Evolutionary conservation across 148 eudicot species (phyloP).

Genomic region (Chenopodium quinoa): DNA sequence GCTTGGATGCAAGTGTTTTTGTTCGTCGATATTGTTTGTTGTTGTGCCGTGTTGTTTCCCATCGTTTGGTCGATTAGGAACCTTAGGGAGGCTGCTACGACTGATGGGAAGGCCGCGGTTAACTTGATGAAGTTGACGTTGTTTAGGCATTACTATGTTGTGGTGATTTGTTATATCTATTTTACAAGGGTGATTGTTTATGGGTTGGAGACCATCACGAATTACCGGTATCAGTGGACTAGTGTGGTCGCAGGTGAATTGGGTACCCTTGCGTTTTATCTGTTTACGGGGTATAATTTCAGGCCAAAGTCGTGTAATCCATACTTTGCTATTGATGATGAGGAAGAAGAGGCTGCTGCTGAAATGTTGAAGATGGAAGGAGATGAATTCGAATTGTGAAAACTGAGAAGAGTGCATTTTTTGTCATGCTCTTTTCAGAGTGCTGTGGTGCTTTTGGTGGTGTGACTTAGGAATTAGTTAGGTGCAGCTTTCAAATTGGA

Average conservation of each 20-base stretch:
- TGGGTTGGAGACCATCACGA: constrained; percentile 58
- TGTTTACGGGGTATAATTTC: constrained; percentile 55
- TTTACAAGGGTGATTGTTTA: constrained; percentile 68
- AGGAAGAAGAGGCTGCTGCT: constrained; percentile 68
- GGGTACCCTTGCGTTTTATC: constrained; percentile 60
- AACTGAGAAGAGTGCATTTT: not conserved
- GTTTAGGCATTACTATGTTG: constrained; percentile 67
- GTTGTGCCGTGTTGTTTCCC: constrained; percentile 66
- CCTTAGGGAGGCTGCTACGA: constrained; percentile 53
- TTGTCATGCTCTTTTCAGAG: not conserved
- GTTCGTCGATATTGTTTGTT: constrained; percentile 63
- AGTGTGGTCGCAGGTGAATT: constrained; percentile 56
- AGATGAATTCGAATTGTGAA: constrained; percentile 55
- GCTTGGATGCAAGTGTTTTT: constrained; percentile 68
- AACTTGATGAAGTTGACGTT: constrained; percentile 65
- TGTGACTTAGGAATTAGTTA: not conserved
- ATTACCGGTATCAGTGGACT: constrained; percentile 61
- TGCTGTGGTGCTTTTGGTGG: not conserved
- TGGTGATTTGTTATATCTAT: constrained; percentile 65
- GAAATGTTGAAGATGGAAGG: constrained; percentile 45
- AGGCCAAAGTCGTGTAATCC: constrained; percentile 61
- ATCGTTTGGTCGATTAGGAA: constrained; percentile 74
- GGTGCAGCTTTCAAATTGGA: not conserved
- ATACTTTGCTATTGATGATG: constrained; percentile 57
- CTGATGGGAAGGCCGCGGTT: constrained; percentile 70